These are phyloP conservation scores for Physocladia obscura DNA, from an alignment of 192 early-diverging fungal genomes.

Conservation along the genomic window DNA sequence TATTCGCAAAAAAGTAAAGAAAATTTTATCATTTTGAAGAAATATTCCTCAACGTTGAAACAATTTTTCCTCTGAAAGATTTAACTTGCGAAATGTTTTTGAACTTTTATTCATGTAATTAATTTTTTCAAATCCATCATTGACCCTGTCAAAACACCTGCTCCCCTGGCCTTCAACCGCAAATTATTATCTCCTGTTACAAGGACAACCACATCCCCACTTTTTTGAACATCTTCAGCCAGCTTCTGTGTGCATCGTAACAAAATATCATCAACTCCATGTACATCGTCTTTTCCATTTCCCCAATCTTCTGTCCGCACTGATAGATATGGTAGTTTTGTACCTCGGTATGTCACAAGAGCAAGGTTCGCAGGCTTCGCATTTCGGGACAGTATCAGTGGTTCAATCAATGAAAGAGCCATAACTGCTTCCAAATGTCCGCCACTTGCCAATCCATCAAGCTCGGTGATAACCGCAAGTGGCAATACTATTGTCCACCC, in stretches of 20 bases:
- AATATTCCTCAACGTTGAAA: too few relatives aligned
- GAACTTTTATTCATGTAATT: too few relatives aligned
- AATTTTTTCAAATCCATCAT: conserved; percentile 20
- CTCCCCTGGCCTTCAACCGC: conserved; percentile 41
- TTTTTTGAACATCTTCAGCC: neutral
- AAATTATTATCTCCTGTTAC: conserved; percentile 49
- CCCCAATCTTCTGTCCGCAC: conserved; percentile 46
- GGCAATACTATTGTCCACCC: conserved; percentile 21
- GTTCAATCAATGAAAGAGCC: conserved; percentile 24
- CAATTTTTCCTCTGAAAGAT: too few relatives aligned
- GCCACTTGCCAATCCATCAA: conserved; percentile 35
- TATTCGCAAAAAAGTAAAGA: too few relatives aligned
- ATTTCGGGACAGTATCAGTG: conserved; percentile 2
- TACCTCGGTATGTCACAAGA: conserved; percentile 40
- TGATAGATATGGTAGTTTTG: conserved; percentile 31
- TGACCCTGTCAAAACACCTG: conserved; percentile 26
- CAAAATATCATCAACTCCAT: conserved; percentile 42
- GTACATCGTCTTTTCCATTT: conserved; percentile 3
- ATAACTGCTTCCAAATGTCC: conserved; percentile 1
- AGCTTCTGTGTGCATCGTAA: conserved; percentile 23
- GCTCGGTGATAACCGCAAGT: conserved; percentile 38
- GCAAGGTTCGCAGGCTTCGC: conserved; percentile 23
- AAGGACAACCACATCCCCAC: conserved; percentile 25
- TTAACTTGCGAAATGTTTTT: too few relatives aligned
- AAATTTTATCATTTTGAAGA: too few relatives aligned